A percentile compares a stretch with the other conserved stretches of the same genome.
phyloP scores from a whole-genome alignment of 1,284 basidiomycete species.

The Lentinula novae-zelandiae region DNA sequence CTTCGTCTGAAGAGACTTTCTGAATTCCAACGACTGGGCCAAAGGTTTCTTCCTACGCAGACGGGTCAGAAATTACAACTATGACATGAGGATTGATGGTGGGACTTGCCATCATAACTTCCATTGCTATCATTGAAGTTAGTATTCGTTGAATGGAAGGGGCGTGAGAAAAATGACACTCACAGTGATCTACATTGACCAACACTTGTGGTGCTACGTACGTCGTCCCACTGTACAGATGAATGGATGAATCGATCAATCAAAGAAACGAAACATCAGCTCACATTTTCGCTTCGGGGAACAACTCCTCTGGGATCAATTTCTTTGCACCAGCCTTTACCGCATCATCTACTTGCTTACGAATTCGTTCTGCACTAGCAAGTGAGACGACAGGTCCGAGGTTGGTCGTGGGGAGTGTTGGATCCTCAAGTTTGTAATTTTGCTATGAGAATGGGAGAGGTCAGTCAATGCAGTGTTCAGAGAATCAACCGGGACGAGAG shows the following conservation, averaged over 20 bases:
- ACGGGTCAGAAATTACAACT: no score
- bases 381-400: slow-evolving; percentile 91
- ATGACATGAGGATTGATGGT: not conserved
- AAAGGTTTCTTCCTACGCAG: slow-evolving; percentile 73
- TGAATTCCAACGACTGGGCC: slow-evolving; percentile 91
- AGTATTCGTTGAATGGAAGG: slow-evolving; percentile 10
- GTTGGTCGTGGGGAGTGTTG: slow-evolving; percentile 67
- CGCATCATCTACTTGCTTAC: slow-evolving; percentile 87
- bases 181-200: slow-evolving; percentile 83
- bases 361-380: slow-evolving; percentile 78
- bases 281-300: slow-evolving; percentile 66
- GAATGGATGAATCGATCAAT: not conserved
- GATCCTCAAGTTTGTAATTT: slow-evolving; percentile 77
- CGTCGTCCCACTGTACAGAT: slow-evolving; percentile 59
- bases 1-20: slow-evolving; percentile 81
- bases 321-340: slow-evolving; percentile 76
- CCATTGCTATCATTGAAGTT: slow-evolving; percentile 61
- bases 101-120: slow-evolving; percentile 68
- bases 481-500: not conserved
- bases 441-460: not conserved
- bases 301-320: slow-evolving; percentile 70
- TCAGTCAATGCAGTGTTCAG: not conserved
- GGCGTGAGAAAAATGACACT: slow-evolving; percentile 23
- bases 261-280: slow-evolving; percentile 19
- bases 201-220: slow-evolving; percentile 90